Evolutionary conservation across 345 rosid species (phyloP), one percentile per base, ranked within the genome.

Genomic region (Eucalyptus erythrocorys): DNA sequence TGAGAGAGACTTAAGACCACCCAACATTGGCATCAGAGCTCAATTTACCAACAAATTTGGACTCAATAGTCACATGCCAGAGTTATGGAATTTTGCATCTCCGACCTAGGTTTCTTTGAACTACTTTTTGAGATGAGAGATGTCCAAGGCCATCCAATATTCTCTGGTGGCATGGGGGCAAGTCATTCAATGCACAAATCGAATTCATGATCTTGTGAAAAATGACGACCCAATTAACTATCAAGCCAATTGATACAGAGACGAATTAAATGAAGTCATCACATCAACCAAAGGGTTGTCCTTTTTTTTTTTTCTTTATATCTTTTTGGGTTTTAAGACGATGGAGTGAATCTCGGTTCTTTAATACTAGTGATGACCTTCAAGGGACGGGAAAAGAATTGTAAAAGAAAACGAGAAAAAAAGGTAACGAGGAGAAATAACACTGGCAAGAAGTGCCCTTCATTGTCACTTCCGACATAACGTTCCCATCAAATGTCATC

Each of bases 141-240:
- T 0, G 10, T 19, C 5, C 26, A 51, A 51, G 0, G 26, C 5
- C 57, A 51, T 51, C 2, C 10, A 51, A 19, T 51, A 1, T 51
- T 51, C 57, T 51, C 0, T 51, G 7, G 24, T 10, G 4, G 43
- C 43, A 11, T 9, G 57, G 24, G 17, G 24, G 34, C 6, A 34
- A 19, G 26, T 17, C 12, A 7, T 30, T 13, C 1, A 2, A 7
- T 4, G 22, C 37, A 7, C 57, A 51, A 30, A 61, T 30, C 3
- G 1, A 61, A 61, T 30, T 30, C 26, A 34, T 17, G 34, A 68
- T 10, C 10, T 64, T 4, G 10, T 14, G 4, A 64, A 15, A n/a
- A 66, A 15, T 0, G 7, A 2, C 2, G 2, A 15, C 19, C 10
- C 10, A n/a, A n/a, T n/a, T 66, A 66, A 7, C 10, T n/a, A 8